A percentile compares a stretch with the other conserved stretches of the same genome.
These are phyloP conservation scores for Magnaporthiopsis incrustans DNA, from an alignment of 2,329 filamentous ascomycete species.

Conservation along the genomic window DNA sequence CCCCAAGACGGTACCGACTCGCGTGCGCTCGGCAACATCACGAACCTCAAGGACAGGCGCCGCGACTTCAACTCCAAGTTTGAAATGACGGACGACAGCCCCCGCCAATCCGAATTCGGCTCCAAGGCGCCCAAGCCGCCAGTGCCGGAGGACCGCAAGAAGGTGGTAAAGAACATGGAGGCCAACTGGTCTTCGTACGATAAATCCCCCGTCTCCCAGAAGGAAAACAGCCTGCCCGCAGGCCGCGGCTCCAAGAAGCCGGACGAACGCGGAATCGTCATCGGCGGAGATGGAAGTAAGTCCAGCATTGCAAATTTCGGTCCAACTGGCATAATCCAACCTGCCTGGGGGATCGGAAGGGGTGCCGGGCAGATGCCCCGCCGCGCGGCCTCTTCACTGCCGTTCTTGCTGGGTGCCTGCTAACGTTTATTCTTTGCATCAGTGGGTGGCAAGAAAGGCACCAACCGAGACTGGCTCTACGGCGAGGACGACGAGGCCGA, in stretches of 20 bases:
- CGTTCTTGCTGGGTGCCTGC: neutral
- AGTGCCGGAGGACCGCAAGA: constrained; percentile 52
- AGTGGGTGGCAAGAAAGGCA: constrained; percentile 53
- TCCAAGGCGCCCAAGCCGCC: constrained; percentile 25
- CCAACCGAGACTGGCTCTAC: constrained; percentile 49
- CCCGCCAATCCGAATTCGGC: constrained; percentile 31
- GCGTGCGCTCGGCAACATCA: constrained; percentile 55
- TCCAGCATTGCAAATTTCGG: neutral
- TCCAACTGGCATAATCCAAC: neutral
- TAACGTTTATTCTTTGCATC: constrained; percentile 24
- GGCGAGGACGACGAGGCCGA: constrained; percentile 38
- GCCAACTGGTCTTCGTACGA: constrained; percentile 52
- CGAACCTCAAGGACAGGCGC: constrained; percentile 63
- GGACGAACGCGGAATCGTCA: constrained; percentile 32
- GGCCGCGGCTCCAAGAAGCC: constrained; percentile 9
- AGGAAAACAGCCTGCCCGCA: constrained; percentile 40
- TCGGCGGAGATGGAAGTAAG: constrained; percentile 46
- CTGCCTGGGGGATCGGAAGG: too few relatives aligned
- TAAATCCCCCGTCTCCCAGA: constrained; percentile 42
- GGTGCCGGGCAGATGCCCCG: too few relatives aligned
- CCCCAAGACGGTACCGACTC: constrained; percentile 27
- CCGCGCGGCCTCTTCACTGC: too few relatives aligned
- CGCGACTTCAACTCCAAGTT: constrained; percentile 77
- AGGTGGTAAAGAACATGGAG: constrained; percentile 67
- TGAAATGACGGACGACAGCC: constrained; percentile 62